Percentiles rank a stretch among this genome's conserved stretches.
phyloP scores from a whole-genome alignment of 1,284 basidiomycete species.

The Ceratobasidium sp. region DNA sequence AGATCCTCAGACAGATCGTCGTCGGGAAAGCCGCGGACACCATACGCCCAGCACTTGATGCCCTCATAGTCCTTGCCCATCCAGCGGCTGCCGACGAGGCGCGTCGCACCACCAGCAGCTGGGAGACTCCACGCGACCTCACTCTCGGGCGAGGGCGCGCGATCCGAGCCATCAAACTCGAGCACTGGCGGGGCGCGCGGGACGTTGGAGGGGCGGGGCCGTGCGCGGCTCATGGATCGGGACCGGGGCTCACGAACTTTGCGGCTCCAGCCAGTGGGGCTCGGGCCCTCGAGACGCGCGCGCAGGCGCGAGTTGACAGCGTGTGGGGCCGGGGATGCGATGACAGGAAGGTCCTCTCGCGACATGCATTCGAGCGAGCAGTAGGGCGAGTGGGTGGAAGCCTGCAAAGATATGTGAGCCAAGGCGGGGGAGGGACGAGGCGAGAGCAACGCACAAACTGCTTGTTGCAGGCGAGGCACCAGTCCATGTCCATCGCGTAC shows the following conservation, averaged over 20 bases:
- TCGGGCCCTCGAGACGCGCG: slow-evolving; percentile 38
- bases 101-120: slow-evolving; percentile 26
- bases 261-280: slow-evolving; percentile 32
- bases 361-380: slow-evolving; percentile 42
- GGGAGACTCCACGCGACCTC: slow-evolving; percentile 39
- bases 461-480: slow-evolving; percentile 41
- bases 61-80: slow-evolving; percentile 42
- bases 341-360: slow-evolving; percentile 21
- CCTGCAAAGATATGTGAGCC: background rate
- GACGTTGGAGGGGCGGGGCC: slow-evolving; percentile 19
- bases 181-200: slow-evolving; percentile 14
- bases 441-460: slow-evolving; percentile 21
- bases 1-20: slow-evolving; percentile 27
- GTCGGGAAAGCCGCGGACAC: slow-evolving; percentile 37
- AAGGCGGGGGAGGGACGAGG: background rate
- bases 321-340: slow-evolving; percentile 33
- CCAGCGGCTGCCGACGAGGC: slow-evolving; percentile 38
- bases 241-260: slow-evolving; percentile 28
- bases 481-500: slow-evolving; percentile 38
- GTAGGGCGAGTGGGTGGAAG: slow-evolving; percentile 24
- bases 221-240: slow-evolving; percentile 29
- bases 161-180: slow-evolving; percentile 19
- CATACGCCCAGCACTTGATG: slow-evolving; percentile 39
- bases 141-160: slow-evolving; percentile 35
- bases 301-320: slow-evolving; percentile 34